Evolutionary conservation across 2,329 filamentous ascomycete genomes (phyloP), one percentile per base, ranked within the genome.

Genomic region (Cladosporium sp.): DNA sequence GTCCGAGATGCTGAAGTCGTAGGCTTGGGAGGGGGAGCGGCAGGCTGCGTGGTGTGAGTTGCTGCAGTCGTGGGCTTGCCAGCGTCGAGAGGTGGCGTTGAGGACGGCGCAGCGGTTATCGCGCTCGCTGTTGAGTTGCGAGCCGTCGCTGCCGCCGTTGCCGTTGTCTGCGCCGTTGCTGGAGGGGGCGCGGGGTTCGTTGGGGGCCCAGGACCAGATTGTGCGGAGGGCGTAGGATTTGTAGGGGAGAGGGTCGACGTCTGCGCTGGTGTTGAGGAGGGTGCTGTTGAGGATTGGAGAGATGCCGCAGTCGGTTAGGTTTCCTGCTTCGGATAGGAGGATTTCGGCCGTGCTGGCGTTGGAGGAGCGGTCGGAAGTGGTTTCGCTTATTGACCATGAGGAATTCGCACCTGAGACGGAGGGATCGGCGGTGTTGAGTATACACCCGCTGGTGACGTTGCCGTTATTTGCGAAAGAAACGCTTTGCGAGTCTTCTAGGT

Each of bases 181-280:
- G 3, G 72, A 72, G 30, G 65, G 66, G 52, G 80, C 80, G 27
- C 64, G 60, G 1, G 83, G 83, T 62, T 86, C 73, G 9, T 73
- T 72, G 0, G 71, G 63, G 1, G 74, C 77, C 81, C 82, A 86
- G 17, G 80, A 76, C 81, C 83, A 86, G 8, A 80, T 70, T 0
- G 76, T 70, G 11, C 72, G 73, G 39, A 74, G 66, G 1, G 75
- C 74, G 53, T 78, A 75, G 43, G 72, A 71, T 52, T 72, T 69
- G 61, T 85, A 84, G 4, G 72, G 71, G 8, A 61, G 54, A 24
- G 71, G 62, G 51, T 77, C 68, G 39, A 65, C 58, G 52, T 76
- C 71, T 7, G 81, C 80, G 8, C 79, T 80, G 17, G 62, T 56
- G 51, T 73, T 72, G 38, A 74, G 70, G 2, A 85, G 68, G 1